Percentiles rank a stretch among this genome's conserved stretches.
These are phyloP conservation scores for Reticulascus tulasneorum DNA, from an alignment of 2,329 filamentous ascomycete genomes.

Conservation along the genomic window DNA sequence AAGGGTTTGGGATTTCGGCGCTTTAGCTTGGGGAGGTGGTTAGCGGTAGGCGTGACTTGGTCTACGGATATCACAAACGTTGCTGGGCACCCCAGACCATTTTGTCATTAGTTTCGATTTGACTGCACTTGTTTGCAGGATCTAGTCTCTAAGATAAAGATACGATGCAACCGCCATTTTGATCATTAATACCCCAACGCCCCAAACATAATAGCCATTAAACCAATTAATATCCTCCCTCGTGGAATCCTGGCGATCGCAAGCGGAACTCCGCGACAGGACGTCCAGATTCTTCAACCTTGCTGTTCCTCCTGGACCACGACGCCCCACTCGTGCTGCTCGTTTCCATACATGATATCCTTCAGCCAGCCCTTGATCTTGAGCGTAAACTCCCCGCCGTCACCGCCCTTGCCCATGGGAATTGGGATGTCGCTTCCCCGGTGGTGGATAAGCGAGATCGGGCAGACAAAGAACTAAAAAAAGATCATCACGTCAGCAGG, in stretches of 20 bases:
- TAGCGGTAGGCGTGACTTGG: too few relatives aligned
- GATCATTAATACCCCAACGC: too few relatives aligned
- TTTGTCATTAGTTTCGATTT: neutral
- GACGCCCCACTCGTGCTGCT: constrained; percentile 65
- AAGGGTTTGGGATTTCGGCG: too few relatives aligned
- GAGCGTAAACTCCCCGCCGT: constrained; percentile 52
- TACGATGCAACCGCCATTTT: too few relatives aligned
- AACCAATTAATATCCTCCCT: neutral
- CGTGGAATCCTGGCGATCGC: too few relatives aligned
- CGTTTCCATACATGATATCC: constrained; percentile 72
- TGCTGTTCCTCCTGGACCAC: constrained; percentile 58
- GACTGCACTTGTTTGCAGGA: neutral
- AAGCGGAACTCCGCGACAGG: too few relatives aligned
- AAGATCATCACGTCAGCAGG: neutral
- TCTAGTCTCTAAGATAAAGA: too few relatives aligned
- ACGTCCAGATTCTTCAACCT: neutral
- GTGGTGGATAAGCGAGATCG: constrained; percentile 66
- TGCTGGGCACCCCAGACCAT: too few relatives aligned
- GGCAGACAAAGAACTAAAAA: constrained; percentile 63
- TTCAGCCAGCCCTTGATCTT: constrained; percentile 64
- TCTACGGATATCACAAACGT: too few relatives aligned
- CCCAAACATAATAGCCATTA: neutral
- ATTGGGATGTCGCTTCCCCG: constrained; percentile 60
- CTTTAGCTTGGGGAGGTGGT: too few relatives aligned
- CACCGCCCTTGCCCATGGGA: constrained; percentile 51